Percentiles rank a stretch among this genome's conserved stretches.
Conservation (phyloP, 2,329 filamentous ascomycete genomes). For the Pseudogymnoascus sp. region DNA sequence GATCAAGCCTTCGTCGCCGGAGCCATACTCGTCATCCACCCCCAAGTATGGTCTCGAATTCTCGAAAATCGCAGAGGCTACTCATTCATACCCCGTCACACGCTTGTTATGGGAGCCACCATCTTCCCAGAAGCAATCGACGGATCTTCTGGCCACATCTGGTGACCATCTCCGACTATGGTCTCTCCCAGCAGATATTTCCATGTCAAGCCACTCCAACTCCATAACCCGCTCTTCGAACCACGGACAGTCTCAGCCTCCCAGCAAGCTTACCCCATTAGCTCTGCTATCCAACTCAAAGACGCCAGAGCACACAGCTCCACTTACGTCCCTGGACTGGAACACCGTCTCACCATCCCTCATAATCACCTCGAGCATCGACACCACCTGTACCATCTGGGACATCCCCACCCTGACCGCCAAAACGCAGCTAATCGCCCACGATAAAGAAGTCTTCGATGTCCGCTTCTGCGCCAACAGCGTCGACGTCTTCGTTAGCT, state of each 20-base stretch:
- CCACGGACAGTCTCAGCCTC: constrained; percentile 46
- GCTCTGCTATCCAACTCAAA: constrained; percentile 95
- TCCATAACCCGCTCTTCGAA: constrained; percentile 61
- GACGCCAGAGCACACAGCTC: constrained; percentile 94
- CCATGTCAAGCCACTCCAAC: constrained; percentile 46
- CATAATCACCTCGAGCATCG: constrained; percentile 97
- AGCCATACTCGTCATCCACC: constrained; percentile 59
- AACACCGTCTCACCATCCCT: constrained; percentile 93
- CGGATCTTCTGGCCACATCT: constrained; percentile 87
- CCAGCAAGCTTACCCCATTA: constrained; percentile 80
- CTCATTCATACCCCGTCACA: constrained; percentile 95
- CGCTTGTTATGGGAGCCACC: constrained; percentile 93
- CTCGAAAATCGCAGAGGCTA: constrained; percentile 88
- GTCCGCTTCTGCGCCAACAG: constrained; percentile 97
- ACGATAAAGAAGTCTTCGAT: constrained; percentile 98
- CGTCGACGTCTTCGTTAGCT: constrained; percentile 97
- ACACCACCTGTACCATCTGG: constrained; percentile 99
- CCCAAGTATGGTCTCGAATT: constrained; percentile 78
- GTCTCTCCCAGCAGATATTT: constrained; percentile 70
- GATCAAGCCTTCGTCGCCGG: constrained; percentile 59
- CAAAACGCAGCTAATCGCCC: constrained; percentile 95
- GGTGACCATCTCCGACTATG: constrained; percentile 90
- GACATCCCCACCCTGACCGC: constrained; percentile 96
- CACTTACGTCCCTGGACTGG: constrained; percentile 94
- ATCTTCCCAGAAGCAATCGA: constrained; percentile 88